A percentile compares a stretch with the other conserved stretches of the same genome.
Evolutionary conservation across 139 green algal genomes (phyloP).

Genomic region (Tetratostichococcus sp.): DNA sequence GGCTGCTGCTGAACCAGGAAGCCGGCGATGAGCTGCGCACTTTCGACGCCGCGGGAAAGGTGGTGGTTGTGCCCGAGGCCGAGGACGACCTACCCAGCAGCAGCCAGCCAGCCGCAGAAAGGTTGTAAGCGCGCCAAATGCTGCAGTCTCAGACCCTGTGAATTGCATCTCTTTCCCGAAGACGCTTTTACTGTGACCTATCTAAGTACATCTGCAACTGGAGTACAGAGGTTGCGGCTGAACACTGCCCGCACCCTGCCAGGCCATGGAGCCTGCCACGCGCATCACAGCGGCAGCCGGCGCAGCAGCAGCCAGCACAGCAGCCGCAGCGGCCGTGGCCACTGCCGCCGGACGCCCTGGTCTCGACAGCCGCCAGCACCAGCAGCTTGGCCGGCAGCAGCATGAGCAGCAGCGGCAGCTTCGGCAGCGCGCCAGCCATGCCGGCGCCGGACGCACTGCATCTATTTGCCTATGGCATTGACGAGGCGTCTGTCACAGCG

Average conservation of each 20-base stretch:
- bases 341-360: neutral
- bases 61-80: neutral
- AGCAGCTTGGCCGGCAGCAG: neutral
- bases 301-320: neutral
- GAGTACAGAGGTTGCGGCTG: no score
- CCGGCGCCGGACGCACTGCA: slow-evolving; percentile 4
- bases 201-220: no score
- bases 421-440: slow-evolving; percentile 2
- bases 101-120: neutral
- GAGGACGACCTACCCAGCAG: neutral
- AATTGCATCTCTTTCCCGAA: no score
- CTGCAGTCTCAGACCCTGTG: no score
- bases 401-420: neutral
- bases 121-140: neutral
- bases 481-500: neutral
- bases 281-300: neutral
- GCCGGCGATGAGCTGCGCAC: neutral
- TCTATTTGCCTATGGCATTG: slow-evolving; percentile 12
- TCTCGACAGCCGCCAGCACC: slow-evolving; percentile 27
- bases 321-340: neutral
- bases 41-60: neutral
- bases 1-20: slow-evolving; percentile 14
- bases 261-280: neutral
- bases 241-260: no score
- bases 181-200: no score